These are phyloP conservation scores for Cystofilobasidium bisporidii DNA, from an alignment of 768 basidiomycete genomes.

Conservation along the genomic window DNA sequence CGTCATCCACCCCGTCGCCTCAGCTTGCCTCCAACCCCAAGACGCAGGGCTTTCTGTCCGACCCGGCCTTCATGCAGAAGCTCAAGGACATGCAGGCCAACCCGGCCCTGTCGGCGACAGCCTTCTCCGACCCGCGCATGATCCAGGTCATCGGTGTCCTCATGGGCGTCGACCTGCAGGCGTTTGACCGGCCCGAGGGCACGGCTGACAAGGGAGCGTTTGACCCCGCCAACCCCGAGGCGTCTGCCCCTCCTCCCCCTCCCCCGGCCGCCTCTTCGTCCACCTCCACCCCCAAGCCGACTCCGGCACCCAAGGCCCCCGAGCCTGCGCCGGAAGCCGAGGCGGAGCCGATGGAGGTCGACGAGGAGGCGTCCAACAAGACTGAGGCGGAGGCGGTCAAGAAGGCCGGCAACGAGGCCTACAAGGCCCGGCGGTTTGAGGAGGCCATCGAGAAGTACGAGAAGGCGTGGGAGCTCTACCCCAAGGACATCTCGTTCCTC, in stretches of 20 bases:
- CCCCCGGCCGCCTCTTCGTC: constrained; percentile 13
- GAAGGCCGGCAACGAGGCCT: constrained; percentile 63
- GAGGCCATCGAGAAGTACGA: constrained; percentile 65
- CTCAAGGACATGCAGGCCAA: constrained; percentile 36
- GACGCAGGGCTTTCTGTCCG: constrained; percentile 70
- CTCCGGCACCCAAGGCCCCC: constrained; percentile 8
- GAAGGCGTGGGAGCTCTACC: constrained; percentile 86
- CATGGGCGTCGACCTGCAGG: constrained; percentile 87
- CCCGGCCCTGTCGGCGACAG: constrained; percentile 39
- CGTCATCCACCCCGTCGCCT: not conserved
- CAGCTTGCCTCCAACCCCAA: constrained; percentile 71
- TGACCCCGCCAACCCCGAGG: constrained; percentile 23
- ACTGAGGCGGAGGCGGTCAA: constrained; percentile 71
- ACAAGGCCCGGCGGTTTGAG: constrained; percentile 75
- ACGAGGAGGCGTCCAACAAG: constrained; percentile 63
- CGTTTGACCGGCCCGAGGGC: constrained; percentile 71
- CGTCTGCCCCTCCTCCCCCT: constrained; percentile 20
- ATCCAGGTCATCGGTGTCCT: constrained; percentile 72
- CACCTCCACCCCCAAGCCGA: not conserved
- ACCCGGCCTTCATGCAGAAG: constrained; percentile 70
- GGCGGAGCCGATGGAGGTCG: constrained; percentile 42
- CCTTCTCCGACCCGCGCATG: constrained; percentile 77
- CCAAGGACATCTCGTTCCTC: constrained; percentile 85
- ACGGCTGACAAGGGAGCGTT: constrained; percentile 54
- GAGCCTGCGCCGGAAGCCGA: constrained; percentile 25